These are phyloP conservation scores for Pouteria glomerata DNA, from an alignment of 148 eudicot species.

Conservation along the genomic window DNA sequence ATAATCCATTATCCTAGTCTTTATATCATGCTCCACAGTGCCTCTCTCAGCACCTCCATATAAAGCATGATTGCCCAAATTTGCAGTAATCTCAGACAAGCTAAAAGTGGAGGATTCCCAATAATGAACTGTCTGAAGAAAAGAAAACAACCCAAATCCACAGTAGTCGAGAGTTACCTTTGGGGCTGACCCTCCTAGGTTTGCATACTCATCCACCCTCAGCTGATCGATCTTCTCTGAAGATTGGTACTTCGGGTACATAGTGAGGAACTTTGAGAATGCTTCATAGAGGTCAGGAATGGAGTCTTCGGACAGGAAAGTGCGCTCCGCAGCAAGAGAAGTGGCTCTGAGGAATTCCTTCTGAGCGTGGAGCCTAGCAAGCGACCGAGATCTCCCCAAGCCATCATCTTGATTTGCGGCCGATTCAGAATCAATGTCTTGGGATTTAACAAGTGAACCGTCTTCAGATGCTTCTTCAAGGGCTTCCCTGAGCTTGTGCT, in stretches of 20 bases:
- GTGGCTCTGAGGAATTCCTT: constrained; percentile 91
- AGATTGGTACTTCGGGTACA: constrained; percentile 81
- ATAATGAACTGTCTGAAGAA: constrained; percentile 69
- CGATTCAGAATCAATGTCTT: constrained; percentile 48
- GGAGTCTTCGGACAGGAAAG: constrained; percentile 51
- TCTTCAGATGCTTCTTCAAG: constrained; percentile 96
- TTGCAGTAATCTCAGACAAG: constrained; percentile 88
- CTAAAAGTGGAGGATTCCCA: constrained; percentile 86
- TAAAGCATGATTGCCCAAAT: constrained; percentile 87
- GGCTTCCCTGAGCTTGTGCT: constrained; percentile 81
- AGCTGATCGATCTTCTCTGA: constrained; percentile 84
- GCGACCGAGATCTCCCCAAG: constrained; percentile 71
- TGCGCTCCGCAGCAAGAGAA: constrained; percentile 78
- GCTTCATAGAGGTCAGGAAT: constrained; percentile 67
- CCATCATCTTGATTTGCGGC: constrained; percentile 50
- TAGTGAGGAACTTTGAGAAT: constrained; percentile 68
- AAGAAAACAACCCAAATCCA: constrained; percentile 96
- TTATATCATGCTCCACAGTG: constrained; percentile 85
- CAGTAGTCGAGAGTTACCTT: constrained; percentile 98
- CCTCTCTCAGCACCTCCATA: constrained; percentile 92
- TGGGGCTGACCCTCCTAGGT: constrained; percentile 45
- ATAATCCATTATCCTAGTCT: constrained; percentile 80
- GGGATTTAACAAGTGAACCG: constrained; percentile 77
- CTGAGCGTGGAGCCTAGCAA: constrained; percentile 70
- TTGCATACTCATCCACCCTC: constrained; percentile 79